A percentile compares a stretch with the other conserved stretches of the same genome.
These are phyloP conservation scores for Clonostachys byssicola DNA, from an alignment of 2,329 filamentous ascomycete genomes.

Conservation along the genomic window DNA sequence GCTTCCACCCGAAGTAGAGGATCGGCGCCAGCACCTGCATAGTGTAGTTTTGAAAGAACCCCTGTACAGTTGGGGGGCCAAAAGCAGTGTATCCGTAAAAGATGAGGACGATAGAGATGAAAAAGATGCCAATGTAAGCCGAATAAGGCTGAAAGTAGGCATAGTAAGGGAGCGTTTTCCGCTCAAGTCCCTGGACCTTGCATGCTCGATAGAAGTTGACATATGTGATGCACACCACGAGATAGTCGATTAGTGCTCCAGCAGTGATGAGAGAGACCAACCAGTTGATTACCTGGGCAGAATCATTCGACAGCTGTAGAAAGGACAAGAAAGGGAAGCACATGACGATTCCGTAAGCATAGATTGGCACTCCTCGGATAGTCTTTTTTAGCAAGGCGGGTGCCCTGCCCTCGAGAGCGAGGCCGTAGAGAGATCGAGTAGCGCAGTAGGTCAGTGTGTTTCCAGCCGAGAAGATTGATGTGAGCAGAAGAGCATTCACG, in stretches of 20 bases:
- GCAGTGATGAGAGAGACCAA: slow-evolving; percentile 53
- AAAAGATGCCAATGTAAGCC: slow-evolving; percentile 36
- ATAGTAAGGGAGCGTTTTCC: slow-evolving; percentile 49
- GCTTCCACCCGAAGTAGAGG: slow-evolving; percentile 58
- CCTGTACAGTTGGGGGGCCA: slow-evolving; percentile 26
- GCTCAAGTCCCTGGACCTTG: slow-evolving; percentile 45
- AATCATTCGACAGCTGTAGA: slow-evolving; percentile 42
- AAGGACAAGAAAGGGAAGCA: slow-evolving; percentile 48
- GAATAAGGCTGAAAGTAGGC: slow-evolving; percentile 57
- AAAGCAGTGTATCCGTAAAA: slow-evolving; percentile 54
- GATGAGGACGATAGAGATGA: slow-evolving; percentile 53
- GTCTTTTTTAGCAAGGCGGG: slow-evolving; percentile 50
- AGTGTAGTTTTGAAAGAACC: slow-evolving; percentile 51
- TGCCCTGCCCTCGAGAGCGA: slow-evolving; percentile 44
- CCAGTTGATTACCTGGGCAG: slow-evolving; percentile 46
- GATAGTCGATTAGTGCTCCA: slow-evolving; percentile 57
- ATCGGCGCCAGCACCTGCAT: slow-evolving; percentile 51
- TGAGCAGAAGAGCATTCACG: slow-evolving; percentile 48
- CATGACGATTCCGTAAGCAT: slow-evolving; percentile 49
- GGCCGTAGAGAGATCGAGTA: slow-evolving; percentile 43
- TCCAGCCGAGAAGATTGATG: slow-evolving; percentile 39
- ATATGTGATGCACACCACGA: slow-evolving; percentile 45
- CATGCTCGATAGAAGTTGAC: slow-evolving; percentile 46
- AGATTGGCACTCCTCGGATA: slow-evolving; percentile 59
- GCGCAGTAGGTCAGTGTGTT: slow-evolving; percentile 49